A percentile compares a stretch with the other conserved stretches of the same genome.
Evolutionary conservation across 345 rosid species (phyloP).

Genomic region (Passiflora organensis): DNA sequence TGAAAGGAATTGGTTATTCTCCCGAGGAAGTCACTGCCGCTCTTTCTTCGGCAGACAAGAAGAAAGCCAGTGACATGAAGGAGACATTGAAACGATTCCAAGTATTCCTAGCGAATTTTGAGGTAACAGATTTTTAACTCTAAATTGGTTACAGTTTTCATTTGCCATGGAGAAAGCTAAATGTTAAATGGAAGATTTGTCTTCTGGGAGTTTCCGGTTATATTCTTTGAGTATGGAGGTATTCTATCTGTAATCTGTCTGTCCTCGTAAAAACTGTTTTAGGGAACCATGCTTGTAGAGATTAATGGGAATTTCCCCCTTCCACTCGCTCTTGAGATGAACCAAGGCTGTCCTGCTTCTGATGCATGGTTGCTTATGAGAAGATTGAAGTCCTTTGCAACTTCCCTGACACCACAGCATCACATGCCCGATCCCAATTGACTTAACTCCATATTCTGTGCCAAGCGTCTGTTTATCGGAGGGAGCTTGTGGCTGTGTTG

Average conservation of each 20-base stretch:
- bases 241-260: slow-evolving; percentile 1
- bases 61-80: slow-evolving; percentile 43
- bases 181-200: neutral
- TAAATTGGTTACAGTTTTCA: slow-evolving; percentile 1
- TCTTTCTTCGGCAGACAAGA: slow-evolving; percentile 58
- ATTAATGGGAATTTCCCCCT: slow-evolving; percentile 41
- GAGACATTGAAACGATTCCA: slow-evolving; percentile 67
- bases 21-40: slow-evolving; percentile 76
- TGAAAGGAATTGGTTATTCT: slow-evolving; percentile 62
- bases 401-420: slow-evolving; percentile 17
- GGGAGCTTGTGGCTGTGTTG: neutral
- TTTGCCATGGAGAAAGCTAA: neutral
- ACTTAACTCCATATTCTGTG: neutral
- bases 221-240: neutral
- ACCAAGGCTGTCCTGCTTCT: slow-evolving; percentile 55
- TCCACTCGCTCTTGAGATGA: slow-evolving; percentile 73
- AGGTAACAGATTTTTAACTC: slow-evolving; percentile 38
- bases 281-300: slow-evolving; percentile 80
- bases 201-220: neutral
- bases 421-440: slow-evolving; percentile 9
- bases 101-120: slow-evolving; percentile 57
- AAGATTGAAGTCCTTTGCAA: slow-evolving; percentile 38
- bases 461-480: neutral
- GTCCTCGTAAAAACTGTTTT: slow-evolving; percentile 16
- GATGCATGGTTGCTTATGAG: slow-evolving; percentile 74